phyloP scores from a whole-genome alignment of 768 basidiomycete species.

The Rhodocollybia butyracea region DNA sequence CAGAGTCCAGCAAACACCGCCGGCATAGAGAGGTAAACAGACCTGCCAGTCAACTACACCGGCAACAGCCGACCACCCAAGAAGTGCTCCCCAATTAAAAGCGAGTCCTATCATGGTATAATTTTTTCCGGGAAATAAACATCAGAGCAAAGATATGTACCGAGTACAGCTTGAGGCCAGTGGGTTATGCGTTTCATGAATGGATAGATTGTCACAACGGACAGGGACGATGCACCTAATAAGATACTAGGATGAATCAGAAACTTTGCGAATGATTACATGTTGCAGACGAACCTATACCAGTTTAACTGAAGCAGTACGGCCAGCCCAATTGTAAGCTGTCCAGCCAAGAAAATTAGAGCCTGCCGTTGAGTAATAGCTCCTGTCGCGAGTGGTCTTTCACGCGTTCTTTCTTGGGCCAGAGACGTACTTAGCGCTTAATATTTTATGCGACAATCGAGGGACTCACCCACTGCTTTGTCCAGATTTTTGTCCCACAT shows the following conservation, averaged over 20 bases:
- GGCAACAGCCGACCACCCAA: slow-evolving; percentile 94
- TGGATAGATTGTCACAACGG: slow-evolving; percentile 86
- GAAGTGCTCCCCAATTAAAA: slow-evolving; percentile 95
- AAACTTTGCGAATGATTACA: not conserved
- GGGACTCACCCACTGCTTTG: slow-evolving; percentile 74
- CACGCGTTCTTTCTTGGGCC: slow-evolving; percentile 72
- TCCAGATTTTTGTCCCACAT: slow-evolving; percentile 97
- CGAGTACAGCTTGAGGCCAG: slow-evolving; percentile 96
- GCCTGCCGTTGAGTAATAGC: slow-evolving; percentile 78
- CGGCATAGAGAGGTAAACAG: slow-evolving; percentile 85
- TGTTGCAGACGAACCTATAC: slow-evolving; percentile 70
- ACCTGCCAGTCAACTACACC: slow-evolving; percentile 79
- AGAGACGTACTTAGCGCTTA: slow-evolving; percentile 1
- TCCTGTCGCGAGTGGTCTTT: slow-evolving; percentile 83
- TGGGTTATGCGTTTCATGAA: slow-evolving; percentile 96
- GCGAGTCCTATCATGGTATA: slow-evolving; percentile 76
- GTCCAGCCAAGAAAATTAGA: slow-evolving; percentile 73
- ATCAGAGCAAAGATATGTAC: slow-evolving; percentile 39
- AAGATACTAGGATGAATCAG: slow-evolving; percentile 56
- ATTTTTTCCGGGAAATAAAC: not conserved
- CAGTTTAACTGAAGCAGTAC: slow-evolving; percentile 89
- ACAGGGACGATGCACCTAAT: slow-evolving; percentile 88
- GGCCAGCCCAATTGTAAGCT: slow-evolving; percentile 79
- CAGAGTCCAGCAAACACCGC: slow-evolving; percentile 89
- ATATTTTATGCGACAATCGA: not conserved